These are phyloP conservation scores for Dothideomycetes sp. DNA, from an alignment of 2,329 filamentous ascomycete species.

Conservation along the genomic window DNA sequence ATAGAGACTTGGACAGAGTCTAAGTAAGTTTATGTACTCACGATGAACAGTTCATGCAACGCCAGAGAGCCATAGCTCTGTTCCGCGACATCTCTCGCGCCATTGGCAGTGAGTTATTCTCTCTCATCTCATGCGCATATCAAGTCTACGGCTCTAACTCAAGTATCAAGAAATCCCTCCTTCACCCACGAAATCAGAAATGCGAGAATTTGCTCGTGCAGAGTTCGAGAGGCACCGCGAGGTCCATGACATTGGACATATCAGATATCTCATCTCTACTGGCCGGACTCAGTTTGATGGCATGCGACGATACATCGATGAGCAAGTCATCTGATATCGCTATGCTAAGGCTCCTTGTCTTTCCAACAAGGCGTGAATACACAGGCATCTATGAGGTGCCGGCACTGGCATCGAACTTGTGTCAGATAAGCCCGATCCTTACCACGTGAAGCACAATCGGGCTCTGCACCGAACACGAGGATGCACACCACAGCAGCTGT, in stretches of 20 bases:
- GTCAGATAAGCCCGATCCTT: no score
- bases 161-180: constrained; percentile 21
- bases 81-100: constrained; percentile 38
- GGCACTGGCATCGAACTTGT: no score
- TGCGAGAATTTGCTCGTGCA: constrained; percentile 35
- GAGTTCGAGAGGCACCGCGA: constrained; percentile 38
- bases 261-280: constrained; percentile 37
- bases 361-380: no score
- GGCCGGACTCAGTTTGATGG: constrained; percentile 41
- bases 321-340: no score
- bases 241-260: constrained; percentile 36
- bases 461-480: no score
- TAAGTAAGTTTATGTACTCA: constrained; percentile 1
- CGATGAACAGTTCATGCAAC: constrained; percentile 34
- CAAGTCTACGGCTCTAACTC: not conserved
- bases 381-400: no score
- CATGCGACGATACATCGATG: constrained; percentile 33
- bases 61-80: constrained; percentile 33
- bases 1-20: not conserved
- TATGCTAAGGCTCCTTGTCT: no score
- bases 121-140: not conserved
- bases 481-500: no score
- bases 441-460: no score
- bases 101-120: constrained; percentile 20
- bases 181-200: constrained; percentile 27